Evolutionary conservation across 768 basidiomycete species (phyloP).

Genomic region (Russula dissimulans): DNA sequence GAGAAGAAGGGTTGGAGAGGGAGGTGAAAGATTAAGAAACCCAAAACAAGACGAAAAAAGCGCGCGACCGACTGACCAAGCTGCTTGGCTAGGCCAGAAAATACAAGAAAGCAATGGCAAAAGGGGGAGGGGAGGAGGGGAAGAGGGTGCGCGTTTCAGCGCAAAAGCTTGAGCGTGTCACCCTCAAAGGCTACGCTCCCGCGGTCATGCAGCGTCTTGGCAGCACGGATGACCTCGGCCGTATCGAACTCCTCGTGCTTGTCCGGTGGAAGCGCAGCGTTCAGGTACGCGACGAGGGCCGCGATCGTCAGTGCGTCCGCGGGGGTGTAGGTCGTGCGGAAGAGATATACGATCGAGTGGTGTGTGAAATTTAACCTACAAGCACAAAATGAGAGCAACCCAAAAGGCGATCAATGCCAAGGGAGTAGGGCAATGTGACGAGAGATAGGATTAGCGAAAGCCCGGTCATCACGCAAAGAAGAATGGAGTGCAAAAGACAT

Average conservation of each 20-base stretch:
- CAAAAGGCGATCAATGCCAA: background rate
- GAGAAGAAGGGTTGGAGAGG: background rate
- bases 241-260: slow-evolving; percentile 81
- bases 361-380: slow-evolving; percentile 50
- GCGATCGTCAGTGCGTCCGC: slow-evolving; percentile 65
- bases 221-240: slow-evolving; percentile 44
- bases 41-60: background rate
- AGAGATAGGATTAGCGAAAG: background rate
- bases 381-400: background rate
- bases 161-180: slow-evolving; percentile 25
- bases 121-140: background rate
- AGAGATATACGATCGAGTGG: slow-evolving; percentile 53
- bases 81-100: background rate
- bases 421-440: background rate
- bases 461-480: slow-evolving; percentile 14
- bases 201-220: slow-evolving; percentile 25
- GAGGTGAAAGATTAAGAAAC: background rate
- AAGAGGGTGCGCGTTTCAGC: background rate
- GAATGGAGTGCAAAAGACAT: slow-evolving; percentile 24
- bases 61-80: background rate
- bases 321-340: slow-evolving; percentile 55
- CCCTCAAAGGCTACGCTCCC: slow-evolving; percentile 27
- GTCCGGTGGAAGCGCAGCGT: slow-evolving; percentile 66
- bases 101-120: background rate
- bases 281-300: slow-evolving; percentile 59